Base-by-base conservation (phyloP, 768 basidiomycete species). In the Gloeostereum incarnatum region DNA sequence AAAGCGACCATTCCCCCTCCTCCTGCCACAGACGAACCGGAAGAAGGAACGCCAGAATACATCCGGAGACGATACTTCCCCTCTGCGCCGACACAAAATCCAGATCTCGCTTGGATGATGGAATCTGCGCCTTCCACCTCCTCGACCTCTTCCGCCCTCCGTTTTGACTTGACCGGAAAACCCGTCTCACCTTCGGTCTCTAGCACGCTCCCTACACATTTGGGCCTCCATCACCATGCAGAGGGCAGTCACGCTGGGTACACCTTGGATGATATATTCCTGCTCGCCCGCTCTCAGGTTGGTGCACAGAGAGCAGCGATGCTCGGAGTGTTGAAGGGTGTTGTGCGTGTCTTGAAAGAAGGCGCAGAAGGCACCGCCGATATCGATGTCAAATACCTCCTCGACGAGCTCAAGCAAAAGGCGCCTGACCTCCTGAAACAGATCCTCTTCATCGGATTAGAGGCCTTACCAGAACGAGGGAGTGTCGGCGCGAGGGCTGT, bases 211-310 rank as follows among this genome's bases (percentile, higher is more conserved):
- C 91, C 90, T 2, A 81, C 86, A 0, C 81, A 91, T 59, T 69
- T 90, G 5, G 92, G 92, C 3, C 65, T 94, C 3, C 91, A 97
- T 57, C 92, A 96, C 52, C 92, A 94, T 52, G 81, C 90, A 0
- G 79, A 87, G 39, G 73, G 81, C 1, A 59, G 65, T 22, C 75
- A 70, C 40, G 92, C 92, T 0, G 92, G 91, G 0, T 96, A 96
- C 58, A 92, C 88, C 0, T 62, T 94, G 1, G 80, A 88, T 31
- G 92, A 94, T 43, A 66, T 94, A 3, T 80, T 93, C 31, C 60
- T 85, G 27, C 68, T 93, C 6, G 75, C 79, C 3, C 65, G 87
- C 26, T 91, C 88, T 1, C 89, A 80, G 2, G 82, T 92, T 0
- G 77, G 80, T 9, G 81, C 84, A 4, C 92, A 97, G 52, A 69